phyloP scores from a whole-genome alignment of 106 monocot species.

The Hemerocallis citrina region DNA sequence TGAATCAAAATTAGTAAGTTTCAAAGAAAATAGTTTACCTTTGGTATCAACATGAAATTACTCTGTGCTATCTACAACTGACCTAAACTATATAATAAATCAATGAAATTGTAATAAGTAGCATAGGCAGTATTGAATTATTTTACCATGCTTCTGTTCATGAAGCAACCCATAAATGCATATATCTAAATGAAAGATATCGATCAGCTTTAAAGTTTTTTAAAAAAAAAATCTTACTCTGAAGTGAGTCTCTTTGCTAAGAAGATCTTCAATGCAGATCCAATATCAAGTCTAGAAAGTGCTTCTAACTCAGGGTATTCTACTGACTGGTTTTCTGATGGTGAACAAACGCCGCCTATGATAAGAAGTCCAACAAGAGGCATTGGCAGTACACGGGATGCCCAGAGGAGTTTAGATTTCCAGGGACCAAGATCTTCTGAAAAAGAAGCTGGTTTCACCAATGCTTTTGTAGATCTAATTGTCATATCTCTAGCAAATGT shows the following conservation, averaged over 20 bases:
- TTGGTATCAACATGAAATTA: too few species aligned
- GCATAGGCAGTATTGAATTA: neutral
- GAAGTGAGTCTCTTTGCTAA: conserved; percentile 81
- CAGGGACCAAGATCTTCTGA: conserved; percentile 66
- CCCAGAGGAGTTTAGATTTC: conserved; percentile 77
- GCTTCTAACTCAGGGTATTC: conserved; percentile 66
- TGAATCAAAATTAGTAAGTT: neutral
- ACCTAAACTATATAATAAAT: too few species aligned
- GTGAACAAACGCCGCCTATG: conserved; percentile 63
- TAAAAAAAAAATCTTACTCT: conserved; percentile 38
- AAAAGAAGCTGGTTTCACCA: conserved; percentile 44
- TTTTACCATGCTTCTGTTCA: neutral
- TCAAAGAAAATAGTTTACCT: neutral
- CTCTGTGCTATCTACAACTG: too few species aligned
- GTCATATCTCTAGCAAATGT: conserved; percentile 80
- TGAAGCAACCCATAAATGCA: neutral
- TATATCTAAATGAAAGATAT: neutral
- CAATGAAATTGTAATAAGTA: neutral
- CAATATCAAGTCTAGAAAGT: conserved; percentile 70
- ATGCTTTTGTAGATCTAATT: conserved; percentile 67
- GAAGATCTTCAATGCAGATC: conserved; percentile 84
- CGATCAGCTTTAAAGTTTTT: neutral
- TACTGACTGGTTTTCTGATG: conserved; percentile 26
- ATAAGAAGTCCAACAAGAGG: conserved; percentile 79
- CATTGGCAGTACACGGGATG: conserved; percentile 87